Percentiles rank a stretch among this genome's conserved stretches.
These are phyloP conservation scores for Benincasa hispida DNA, from an alignment of 306 rosid species.

Conservation along the genomic window DNA sequence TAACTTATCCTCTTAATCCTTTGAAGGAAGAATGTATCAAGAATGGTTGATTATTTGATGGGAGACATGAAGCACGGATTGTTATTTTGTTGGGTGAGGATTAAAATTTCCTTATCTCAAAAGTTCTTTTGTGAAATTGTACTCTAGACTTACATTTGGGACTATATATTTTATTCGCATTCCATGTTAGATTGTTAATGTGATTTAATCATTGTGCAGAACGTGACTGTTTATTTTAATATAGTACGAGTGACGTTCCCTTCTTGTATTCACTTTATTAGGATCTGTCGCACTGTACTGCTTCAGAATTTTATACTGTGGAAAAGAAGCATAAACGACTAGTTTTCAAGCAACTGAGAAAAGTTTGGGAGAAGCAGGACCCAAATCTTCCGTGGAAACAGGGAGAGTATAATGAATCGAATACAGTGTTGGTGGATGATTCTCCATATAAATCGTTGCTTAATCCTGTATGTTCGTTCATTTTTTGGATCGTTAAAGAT, in stretches of 20 bases:
- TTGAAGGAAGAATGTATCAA: conserved; percentile 42
- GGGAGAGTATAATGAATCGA: conserved; percentile 53
- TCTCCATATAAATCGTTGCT: conserved; percentile 80
- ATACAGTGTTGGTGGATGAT: conserved; percentile 73
- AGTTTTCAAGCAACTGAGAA: conserved; percentile 69
- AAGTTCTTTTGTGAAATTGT: background rate
- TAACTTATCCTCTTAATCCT: conserved; percentile 9
- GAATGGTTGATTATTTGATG: conserved; percentile 36
- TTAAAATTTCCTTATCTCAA: background rate
- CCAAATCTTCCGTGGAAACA: conserved; percentile 67
- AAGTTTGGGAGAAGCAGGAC: conserved; percentile 65
- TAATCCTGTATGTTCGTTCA: conserved; percentile 46
- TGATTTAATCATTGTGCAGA: background rate
- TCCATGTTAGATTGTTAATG: background rate
- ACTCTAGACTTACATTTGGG: background rate
- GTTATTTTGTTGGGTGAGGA: conserved; percentile 75
- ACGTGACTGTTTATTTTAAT: background rate
- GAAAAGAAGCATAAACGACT: conserved; percentile 49
- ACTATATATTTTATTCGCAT: background rate
- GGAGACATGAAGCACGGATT: conserved; percentile 49
- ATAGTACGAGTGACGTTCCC: background rate
- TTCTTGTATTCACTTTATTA: conserved; percentile 10
- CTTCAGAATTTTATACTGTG: conserved; percentile 38
- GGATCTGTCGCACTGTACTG: conserved; percentile 55
- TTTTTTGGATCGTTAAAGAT: background rate